Evolutionary conservation across 176 grass and related monocot genomes (phyloP).

Genomic region (Eleusine indica): DNA sequence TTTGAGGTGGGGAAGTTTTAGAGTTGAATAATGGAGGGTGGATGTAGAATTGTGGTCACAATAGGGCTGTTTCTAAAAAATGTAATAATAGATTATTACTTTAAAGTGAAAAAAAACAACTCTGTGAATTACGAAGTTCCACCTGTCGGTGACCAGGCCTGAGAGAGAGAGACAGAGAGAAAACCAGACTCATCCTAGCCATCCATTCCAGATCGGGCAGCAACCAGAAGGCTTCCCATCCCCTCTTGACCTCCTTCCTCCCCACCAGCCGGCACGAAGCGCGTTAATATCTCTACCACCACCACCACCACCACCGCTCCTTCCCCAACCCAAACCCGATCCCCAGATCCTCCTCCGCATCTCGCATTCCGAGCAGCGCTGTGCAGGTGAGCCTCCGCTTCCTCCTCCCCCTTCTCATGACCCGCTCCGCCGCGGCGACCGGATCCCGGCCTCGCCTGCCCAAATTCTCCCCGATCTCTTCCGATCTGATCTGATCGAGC

Average conservation of each 20-base stretch:
- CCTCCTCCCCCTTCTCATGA: background rate
- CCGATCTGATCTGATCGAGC: background rate
- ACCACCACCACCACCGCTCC: background rate
- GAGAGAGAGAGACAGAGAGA: too few species aligned
- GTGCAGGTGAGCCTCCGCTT: slow-evolving; percentile 17
- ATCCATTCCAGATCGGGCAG: background rate
- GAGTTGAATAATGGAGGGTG: too few species aligned
- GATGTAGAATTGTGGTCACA: too few species aligned
- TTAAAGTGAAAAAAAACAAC: too few species aligned
- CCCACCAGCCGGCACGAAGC: slow-evolving; percentile 25
- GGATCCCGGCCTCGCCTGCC: slow-evolving; percentile 1
- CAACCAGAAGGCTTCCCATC: background rate
- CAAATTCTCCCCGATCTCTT: background rate
- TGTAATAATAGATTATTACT: too few species aligned
- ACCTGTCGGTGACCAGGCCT: too few species aligned
- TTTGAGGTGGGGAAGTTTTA: too few species aligned
- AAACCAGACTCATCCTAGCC: background rate
- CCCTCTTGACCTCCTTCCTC: background rate
- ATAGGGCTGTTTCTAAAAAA: too few species aligned
- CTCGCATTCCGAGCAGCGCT: slow-evolving; percentile 17
- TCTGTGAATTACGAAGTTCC: too few species aligned
- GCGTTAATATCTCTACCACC: slow-evolving; percentile 28
- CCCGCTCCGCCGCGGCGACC: background rate
- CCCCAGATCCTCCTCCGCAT: slow-evolving; percentile 25
- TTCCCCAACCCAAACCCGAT: background rate